Conservation (phyloP, 768 basidiomycete genomes). For the Dendrothele bispora region DNA sequence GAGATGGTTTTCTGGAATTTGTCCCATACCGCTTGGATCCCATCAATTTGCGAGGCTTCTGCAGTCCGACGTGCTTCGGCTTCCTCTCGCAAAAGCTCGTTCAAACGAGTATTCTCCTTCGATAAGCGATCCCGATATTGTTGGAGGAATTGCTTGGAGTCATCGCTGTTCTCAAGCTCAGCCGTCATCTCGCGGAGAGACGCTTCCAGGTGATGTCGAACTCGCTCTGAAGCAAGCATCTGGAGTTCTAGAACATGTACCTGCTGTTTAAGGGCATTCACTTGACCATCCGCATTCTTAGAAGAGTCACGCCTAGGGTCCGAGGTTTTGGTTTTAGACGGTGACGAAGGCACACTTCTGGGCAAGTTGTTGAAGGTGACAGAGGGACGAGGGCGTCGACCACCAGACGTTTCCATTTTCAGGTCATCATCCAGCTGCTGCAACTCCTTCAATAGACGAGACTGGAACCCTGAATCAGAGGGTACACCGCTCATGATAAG, state of each 20-base stretch:
- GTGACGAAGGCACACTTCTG: slow-evolving; percentile 45
- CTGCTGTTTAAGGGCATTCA: slow-evolving; percentile 57
- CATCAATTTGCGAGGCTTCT: slow-evolving; percentile 62
- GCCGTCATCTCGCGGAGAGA: slow-evolving; percentile 59
- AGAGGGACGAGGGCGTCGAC: slow-evolving; percentile 34
- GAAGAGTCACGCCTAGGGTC: slow-evolving; percentile 34
- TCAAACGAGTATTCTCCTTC: slow-evolving; percentile 55
- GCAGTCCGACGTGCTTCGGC: slow-evolving; percentile 60
- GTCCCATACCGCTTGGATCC: slow-evolving; percentile 64
- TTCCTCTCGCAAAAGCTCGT: slow-evolving; percentile 61
- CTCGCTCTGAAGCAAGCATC: slow-evolving; percentile 67
- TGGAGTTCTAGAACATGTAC: slow-evolving; percentile 67
- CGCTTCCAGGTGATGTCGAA: slow-evolving; percentile 61
- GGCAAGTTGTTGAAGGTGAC: slow-evolving; percentile 35
- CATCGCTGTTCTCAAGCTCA: slow-evolving; percentile 64
- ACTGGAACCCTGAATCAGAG: slow-evolving; percentile 61
- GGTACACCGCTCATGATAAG: slow-evolving; percentile 58
- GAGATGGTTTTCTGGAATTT: slow-evolving; percentile 61
- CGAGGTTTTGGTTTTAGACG: slow-evolving; percentile 28
- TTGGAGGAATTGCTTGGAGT: slow-evolving; percentile 62
- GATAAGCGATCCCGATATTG: slow-evolving; percentile 54
- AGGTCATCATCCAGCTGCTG: slow-evolving; percentile 60
- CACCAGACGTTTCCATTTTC: slow-evolving; percentile 46
- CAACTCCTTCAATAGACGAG: slow-evolving; percentile 61
- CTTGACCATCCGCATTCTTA: slow-evolving; percentile 46